Conservation (phyloP, 331 rosid species). For the Quercus lobata region DNA sequence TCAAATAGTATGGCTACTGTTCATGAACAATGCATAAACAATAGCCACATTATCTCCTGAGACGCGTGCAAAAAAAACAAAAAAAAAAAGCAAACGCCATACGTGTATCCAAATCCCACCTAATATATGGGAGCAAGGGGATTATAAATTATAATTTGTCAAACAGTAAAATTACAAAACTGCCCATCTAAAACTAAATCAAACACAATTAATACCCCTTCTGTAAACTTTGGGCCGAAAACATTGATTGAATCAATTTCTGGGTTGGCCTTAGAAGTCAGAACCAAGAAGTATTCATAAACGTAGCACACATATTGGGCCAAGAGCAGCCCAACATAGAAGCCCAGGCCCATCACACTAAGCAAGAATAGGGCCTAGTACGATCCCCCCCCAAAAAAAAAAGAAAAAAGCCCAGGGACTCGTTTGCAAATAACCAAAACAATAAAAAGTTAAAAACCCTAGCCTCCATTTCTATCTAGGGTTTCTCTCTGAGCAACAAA, state of each 20-base stretch:
- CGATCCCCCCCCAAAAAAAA: not conserved
- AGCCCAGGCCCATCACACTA: too few species aligned
- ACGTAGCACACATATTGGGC: not conserved
- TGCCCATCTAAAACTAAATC: not conserved
- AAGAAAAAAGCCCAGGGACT: not conserved
- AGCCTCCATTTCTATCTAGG: slow-evolving; percentile 11
- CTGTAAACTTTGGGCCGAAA: not conserved
- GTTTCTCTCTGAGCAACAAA: slow-evolving; percentile 18
- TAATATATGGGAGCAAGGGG: too few species aligned
- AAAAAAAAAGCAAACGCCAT: too few species aligned
- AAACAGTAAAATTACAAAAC: too few species aligned
- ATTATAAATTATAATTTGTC: too few species aligned
- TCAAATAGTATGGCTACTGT: too few species aligned
- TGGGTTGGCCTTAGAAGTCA: too few species aligned
- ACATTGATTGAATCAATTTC: not conserved
- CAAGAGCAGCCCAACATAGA: not conserved
- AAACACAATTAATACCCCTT: not conserved
- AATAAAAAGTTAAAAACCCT: slow-evolving; percentile 25
- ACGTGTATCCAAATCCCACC: too few species aligned
- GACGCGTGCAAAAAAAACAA: too few species aligned
- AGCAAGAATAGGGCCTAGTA: too few species aligned
- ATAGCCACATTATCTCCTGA: too few species aligned
- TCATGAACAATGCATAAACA: too few species aligned
- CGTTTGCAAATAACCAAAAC: not conserved
- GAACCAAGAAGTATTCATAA: not conserved